phyloP scores from a whole-genome alignment of 495 filamentous ascomycete genomes.

The Alectoria sarmentosa region DNA sequence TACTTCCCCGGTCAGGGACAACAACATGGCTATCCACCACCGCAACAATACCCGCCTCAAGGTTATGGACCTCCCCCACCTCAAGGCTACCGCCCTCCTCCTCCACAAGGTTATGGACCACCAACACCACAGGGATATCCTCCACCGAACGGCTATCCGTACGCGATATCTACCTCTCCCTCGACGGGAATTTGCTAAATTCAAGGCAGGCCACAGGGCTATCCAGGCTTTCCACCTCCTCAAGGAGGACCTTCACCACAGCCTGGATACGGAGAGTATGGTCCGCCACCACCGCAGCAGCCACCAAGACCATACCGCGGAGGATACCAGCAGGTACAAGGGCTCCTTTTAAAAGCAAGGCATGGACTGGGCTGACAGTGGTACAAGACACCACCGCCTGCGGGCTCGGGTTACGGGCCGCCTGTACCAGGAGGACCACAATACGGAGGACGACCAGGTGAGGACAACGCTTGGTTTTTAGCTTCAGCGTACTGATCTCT shows the following conservation, averaged over 20 bases:
- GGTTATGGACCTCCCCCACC: slow-evolving; percentile 32
- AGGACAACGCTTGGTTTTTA: slow-evolving; percentile 2
- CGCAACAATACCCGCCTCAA: slow-evolving; percentile 34
- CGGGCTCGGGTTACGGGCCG: slow-evolving; percentile 25
- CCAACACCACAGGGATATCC: slow-evolving; percentile 21
- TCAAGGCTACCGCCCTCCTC: slow-evolving; percentile 24
- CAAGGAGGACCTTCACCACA: slow-evolving; percentile 28
- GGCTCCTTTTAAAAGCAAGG: slow-evolving; percentile 16
- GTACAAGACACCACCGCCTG: slow-evolving; percentile 29
- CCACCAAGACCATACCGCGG: slow-evolving; percentile 35
- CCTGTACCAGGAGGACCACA: slow-evolving; percentile 35
- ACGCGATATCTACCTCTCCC: not conserved
- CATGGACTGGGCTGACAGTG: slow-evolving; percentile 27
- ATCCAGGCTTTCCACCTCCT: slow-evolving; percentile 42
- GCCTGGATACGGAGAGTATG: slow-evolving; percentile 43
- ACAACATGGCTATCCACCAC: slow-evolving; percentile 43
- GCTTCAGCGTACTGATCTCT: not conserved
- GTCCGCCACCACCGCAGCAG: slow-evolving; percentile 33
- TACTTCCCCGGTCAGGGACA: slow-evolving; percentile 43
- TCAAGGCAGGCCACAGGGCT: slow-evolving; percentile 20
- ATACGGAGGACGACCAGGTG: slow-evolving; percentile 36
- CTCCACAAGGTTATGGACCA: slow-evolving; percentile 20
- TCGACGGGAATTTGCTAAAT: slow-evolving; percentile 2
- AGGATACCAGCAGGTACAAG: slow-evolving; percentile 38
- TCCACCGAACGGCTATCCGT: slow-evolving; percentile 22